These are phyloP conservation scores for Salix suchowensis DNA, from an alignment of 345 rosid genomes.

Conservation along the genomic window DNA sequence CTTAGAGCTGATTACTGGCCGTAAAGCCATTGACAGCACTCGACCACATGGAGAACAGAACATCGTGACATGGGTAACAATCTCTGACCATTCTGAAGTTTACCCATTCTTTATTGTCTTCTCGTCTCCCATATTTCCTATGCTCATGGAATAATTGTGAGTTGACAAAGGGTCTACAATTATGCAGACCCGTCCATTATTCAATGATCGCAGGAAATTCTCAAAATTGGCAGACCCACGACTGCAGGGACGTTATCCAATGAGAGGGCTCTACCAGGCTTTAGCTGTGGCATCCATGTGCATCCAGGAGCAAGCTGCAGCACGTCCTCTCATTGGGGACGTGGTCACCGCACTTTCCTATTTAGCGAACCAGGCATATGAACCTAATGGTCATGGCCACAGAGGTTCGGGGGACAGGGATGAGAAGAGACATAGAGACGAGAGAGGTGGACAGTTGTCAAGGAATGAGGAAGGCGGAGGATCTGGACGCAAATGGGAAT, in stretches of 20 bases:
- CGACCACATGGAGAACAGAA: conserved; percentile 95
- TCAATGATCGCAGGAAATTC: conserved; percentile 77
- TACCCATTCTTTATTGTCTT: neutral
- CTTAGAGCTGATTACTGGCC: conserved; percentile 90
- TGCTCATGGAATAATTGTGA: neutral
- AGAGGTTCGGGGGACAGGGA: conserved; percentile 45
- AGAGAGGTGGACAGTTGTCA: conserved; percentile 50
- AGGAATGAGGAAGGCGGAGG: conserved; percentile 70
- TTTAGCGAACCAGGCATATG: conserved; percentile 79
- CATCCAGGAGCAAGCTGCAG: conserved; percentile 93
- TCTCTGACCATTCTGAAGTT: neutral
- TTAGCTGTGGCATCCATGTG: conserved; percentile 98
- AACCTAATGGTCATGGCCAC: conserved; percentile 41
- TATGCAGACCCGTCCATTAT: conserved; percentile 76
- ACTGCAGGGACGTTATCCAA: conserved; percentile 75
- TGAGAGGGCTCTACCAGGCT: conserved; percentile 89
- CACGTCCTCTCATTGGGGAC: conserved; percentile 90
- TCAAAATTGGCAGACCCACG: conserved; percentile 75
- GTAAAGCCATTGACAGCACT: conserved; percentile 80
- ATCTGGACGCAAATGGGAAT: conserved; percentile 65
- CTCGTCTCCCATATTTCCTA: neutral
- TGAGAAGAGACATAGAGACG: conserved; percentile 54
- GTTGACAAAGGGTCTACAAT: neutral
- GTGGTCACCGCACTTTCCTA: conserved; percentile 93
- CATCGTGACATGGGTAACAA: conserved; percentile 82